These are phyloP conservation scores for Rosa hybrid DNA, from an alignment of 331 rosid species.

Conservation along the genomic window DNA sequence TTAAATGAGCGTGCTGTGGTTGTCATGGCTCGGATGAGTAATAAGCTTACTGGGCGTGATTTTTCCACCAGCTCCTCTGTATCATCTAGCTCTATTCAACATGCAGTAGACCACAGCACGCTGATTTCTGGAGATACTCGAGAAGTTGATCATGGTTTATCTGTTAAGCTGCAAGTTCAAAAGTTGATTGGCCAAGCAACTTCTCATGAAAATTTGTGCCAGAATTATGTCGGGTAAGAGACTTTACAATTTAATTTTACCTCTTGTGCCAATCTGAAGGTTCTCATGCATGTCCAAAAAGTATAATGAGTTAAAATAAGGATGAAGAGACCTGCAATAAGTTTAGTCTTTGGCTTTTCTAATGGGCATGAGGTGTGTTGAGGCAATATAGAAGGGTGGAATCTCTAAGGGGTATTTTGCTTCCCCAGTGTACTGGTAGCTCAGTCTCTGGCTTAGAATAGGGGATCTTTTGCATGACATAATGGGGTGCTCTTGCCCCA, in stretches of 20 bases:
- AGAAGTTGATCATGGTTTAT: slow-evolving; percentile 87
- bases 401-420: neutral
- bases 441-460: neutral
- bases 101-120: slow-evolving; percentile 63
- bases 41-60: slow-evolving; percentile 94
- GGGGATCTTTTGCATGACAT: neutral
- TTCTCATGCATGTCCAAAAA: neutral
- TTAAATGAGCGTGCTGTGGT: slow-evolving; percentile 94
- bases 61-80: slow-evolving; percentile 67
- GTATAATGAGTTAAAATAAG: neutral
- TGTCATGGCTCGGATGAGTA: slow-evolving; percentile 96
- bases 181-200: slow-evolving; percentile 80
- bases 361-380: neutral
- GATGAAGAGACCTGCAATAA: neutral
- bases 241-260: slow-evolving; percentile 2
- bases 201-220: slow-evolving; percentile 91
- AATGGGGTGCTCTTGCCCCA: neutral
- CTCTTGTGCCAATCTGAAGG: neutral
- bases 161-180: slow-evolving; percentile 87
- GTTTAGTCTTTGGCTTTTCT: neutral
- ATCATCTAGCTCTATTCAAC: slow-evolving; percentile 56
- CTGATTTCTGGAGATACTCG: slow-evolving; percentile 76
- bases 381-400: neutral
- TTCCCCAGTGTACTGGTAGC: neutral
- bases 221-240: slow-evolving; percentile 95